phyloP scores from a whole-genome alignment of 768 basidiomycete species.

The Leccinum obscurum region DNA sequence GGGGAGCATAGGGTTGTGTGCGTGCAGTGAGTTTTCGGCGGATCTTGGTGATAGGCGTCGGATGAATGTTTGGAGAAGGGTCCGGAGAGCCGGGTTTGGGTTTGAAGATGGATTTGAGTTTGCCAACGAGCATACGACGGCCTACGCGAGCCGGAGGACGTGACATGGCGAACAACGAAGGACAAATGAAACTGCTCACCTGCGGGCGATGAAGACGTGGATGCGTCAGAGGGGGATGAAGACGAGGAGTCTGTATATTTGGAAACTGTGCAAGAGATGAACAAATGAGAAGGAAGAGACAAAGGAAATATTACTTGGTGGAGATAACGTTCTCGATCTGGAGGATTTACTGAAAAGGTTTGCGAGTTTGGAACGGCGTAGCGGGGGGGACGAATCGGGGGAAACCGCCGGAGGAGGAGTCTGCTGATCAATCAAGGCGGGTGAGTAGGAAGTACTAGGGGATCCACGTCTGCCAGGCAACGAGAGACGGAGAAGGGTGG shows the following conservation, averaged over 20 bases:
- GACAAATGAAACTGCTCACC: neutral
- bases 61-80: constrained; percentile 2
- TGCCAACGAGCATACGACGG: constrained; percentile 16
- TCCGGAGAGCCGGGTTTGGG: constrained; percentile 14
- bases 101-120: constrained; percentile 27
- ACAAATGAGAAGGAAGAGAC: neutral
- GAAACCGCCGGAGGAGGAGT: neutral
- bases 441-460: neutral
- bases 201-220: neutral
- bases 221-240: neutral
- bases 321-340: constrained; percentile 20
- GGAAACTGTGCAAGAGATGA: constrained; percentile 6
- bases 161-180: neutral
- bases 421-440: neutral
- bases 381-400: constrained; percentile 1
- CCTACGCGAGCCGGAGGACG: neutral
- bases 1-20: constrained; percentile 40
- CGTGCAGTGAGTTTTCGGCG: constrained; percentile 30
- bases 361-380: constrained; percentile 9
- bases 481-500: constrained; percentile 9
- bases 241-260: neutral
- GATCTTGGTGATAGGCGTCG: constrained; percentile 16
- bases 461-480: constrained; percentile 13
- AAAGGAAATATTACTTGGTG: constrained; percentile 11
- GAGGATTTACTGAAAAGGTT: constrained; percentile 20